Evolutionary conservation across 306 rosid species (phyloP).

Genomic region (Lagenaria siceraria): DNA sequence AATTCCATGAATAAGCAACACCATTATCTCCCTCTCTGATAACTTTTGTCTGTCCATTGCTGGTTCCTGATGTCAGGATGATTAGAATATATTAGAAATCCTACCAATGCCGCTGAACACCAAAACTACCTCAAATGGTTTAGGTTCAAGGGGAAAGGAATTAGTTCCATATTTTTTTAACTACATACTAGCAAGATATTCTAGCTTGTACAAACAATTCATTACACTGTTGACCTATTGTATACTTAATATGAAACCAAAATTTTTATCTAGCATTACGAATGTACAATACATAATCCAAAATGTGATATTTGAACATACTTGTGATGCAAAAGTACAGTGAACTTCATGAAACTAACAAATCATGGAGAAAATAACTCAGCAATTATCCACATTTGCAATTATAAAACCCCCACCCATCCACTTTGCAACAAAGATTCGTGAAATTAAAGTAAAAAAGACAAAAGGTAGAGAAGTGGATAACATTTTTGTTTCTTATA

Average conservation of each 20-base stretch:
- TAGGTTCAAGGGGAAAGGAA: neutral
- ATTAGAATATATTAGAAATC: constrained; percentile 4
- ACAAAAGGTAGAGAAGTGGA: neutral
- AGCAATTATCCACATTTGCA: neutral
- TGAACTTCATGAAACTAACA: neutral
- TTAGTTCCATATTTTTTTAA: neutral
- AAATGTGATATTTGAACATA: neutral
- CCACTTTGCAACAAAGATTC: neutral
- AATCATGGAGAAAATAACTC: neutral
- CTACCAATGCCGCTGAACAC: neutral
- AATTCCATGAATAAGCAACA: constrained; percentile 89
- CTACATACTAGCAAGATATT: neutral
- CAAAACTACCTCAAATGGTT: neutral
- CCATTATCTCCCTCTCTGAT: constrained; percentile 97
- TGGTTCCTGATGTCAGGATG: constrained; percentile 55
- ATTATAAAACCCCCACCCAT: neutral
- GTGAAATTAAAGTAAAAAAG: neutral
- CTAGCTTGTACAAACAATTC: neutral
- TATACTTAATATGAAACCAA: neutral
- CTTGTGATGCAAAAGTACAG: neutral
- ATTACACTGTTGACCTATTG: neutral
- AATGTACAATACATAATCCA: neutral
- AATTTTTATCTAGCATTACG: neutral
- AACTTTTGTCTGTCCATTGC: constrained; percentile 87
- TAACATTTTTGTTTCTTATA: neutral